Conservation (phyloP, 2,329 filamentous ascomycete species). For the Aspergillus versicolor region DNA sequence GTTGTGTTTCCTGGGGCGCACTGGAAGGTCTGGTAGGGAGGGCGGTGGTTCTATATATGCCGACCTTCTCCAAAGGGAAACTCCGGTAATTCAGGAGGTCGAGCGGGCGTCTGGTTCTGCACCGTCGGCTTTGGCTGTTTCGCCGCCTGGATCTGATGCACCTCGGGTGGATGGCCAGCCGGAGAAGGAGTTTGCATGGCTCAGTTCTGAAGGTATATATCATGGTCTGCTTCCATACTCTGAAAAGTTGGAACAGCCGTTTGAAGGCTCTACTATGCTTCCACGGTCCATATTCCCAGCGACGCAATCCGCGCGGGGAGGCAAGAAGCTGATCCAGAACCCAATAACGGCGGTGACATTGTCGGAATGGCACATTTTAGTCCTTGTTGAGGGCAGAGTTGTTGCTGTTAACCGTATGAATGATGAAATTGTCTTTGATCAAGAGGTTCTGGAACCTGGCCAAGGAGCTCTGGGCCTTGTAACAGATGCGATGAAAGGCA, state of each 20-base stretch:
- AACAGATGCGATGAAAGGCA: constrained; percentile 90
- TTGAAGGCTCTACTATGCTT: constrained; percentile 76
- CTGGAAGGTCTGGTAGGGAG: constrained; percentile 70
- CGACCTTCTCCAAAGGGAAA: constrained; percentile 83
- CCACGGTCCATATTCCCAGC: constrained; percentile 70
- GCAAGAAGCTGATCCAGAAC: constrained; percentile 66
- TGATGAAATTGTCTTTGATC: constrained; percentile 81
- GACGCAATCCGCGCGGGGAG: constrained; percentile 63
- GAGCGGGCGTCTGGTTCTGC: constrained; percentile 59
- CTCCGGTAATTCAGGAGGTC: constrained; percentile 73
- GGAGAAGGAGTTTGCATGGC: constrained; percentile 77
- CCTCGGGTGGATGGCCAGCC: constrained; percentile 53
- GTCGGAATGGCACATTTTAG: constrained; percentile 90
- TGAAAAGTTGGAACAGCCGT: constrained; percentile 71
- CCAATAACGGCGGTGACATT: constrained; percentile 76
- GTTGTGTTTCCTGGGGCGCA: constrained; percentile 76
- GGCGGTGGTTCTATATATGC: constrained; percentile 83
- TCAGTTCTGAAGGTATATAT: constrained; percentile 81
- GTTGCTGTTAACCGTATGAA: constrained; percentile 86
- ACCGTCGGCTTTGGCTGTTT: constrained; percentile 69
- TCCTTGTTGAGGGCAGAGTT: constrained; percentile 77
- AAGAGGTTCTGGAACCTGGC: constrained; percentile 76
- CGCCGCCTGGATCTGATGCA: constrained; percentile 67
- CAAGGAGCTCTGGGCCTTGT: constrained; percentile 81
- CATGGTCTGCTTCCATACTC: constrained; percentile 75